Evolutionary conservation across 306 rosid genomes (phyloP), one percentile per base, ranked within the genome.

Genomic region (Castanopsis chinensis): DNA sequence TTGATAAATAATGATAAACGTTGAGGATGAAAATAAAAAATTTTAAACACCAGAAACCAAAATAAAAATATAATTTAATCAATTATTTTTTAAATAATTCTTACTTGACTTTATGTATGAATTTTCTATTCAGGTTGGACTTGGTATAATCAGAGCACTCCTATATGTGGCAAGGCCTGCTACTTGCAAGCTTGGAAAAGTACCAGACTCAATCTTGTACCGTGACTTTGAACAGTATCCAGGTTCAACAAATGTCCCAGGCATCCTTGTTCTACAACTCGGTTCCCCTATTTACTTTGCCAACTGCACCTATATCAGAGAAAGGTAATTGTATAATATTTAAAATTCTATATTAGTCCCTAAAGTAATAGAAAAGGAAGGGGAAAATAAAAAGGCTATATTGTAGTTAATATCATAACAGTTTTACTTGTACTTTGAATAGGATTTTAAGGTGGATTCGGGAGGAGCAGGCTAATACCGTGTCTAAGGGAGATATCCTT

Each of bases 241-340:
- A 2, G 78, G 80, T 41, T 74, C 94, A 68, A 45, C 54, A 0
- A 54, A 52, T 27, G 6, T 37, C 45, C 81, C 85, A 5, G 97
- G 98, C 25, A 13, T 95, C 72, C 57, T 91, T 11, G 67, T 90
- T 74, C 53, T 95, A 21, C 96, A 92, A 67, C 85, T 92, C 30
- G 98, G 99, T 73, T 95, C 99, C 51, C 99, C 99, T 25, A 33
- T 95, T 83, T 95, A 91, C 83, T 95, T 85, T 84, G 90, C 98
- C 67, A 95, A 91, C 78, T 32, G 88, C 52, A 70, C 81, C 32
- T 95, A 95, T 15, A 19, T 95, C 6, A 89, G 87, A 79, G 98
- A 95, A 81, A 95, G 94, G 99, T 94, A 77, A 59, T 5, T 21
- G 4, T 25, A 5, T 75, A 1, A 1, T 33, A 25, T 57, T 82